A percentile compares a stretch with the other conserved stretches of the same genome.
These are phyloP conservation scores for Lichtheimia ramosa DNA, from an alignment of 371 early-diverging fungal species.

Conservation along the genomic window DNA sequence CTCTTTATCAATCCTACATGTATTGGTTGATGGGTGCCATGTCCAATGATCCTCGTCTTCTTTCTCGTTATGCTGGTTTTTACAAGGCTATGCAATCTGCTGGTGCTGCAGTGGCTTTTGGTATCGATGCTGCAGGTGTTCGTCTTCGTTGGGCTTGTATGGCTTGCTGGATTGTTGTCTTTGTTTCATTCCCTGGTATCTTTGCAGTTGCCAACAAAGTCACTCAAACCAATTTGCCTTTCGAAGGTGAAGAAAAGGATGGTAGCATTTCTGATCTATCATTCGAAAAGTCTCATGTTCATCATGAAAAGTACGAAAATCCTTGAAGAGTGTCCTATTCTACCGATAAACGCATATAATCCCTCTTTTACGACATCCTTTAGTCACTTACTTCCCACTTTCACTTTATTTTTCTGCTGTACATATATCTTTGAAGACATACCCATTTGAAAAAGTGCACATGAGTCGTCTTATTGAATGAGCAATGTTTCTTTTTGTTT, in stretches of 20 bases:
- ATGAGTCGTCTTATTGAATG: too few species aligned
- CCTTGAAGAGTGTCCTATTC: too few species aligned
- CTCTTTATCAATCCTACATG: conserved; percentile 69
- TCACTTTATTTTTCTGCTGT: too few species aligned
- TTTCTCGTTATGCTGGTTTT: conserved; percentile 76
- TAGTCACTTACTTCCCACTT: too few species aligned
- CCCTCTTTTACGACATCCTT: too few species aligned
- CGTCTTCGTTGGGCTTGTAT: conserved; percentile 35
- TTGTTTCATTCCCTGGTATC: conserved; percentile 37
- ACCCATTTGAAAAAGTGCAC: too few species aligned
- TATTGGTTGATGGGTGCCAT: conserved; percentile 83
- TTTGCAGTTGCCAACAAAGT: conserved; percentile 28
- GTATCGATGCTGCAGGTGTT: conserved; percentile 34
- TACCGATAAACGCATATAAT: too few species aligned
- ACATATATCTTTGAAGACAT: too few species aligned
- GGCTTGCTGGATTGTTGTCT: conserved; percentile 33
- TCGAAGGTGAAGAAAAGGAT: conserved; percentile 5
- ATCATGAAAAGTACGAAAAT: conserved; percentile 11
- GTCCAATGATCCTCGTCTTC: conserved; percentile 64
- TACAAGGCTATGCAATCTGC: conserved; percentile 71
- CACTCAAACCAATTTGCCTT: conserved; percentile 23
- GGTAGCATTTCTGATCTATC: not conserved
- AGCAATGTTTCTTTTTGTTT: too few species aligned
- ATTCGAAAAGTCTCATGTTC: conserved; percentile 1
- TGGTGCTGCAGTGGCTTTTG: conserved; percentile 39